phyloP scores from a whole-genome alignment of 2,329 filamentous ascomycete genomes.

The Penicillium sp. region DNA sequence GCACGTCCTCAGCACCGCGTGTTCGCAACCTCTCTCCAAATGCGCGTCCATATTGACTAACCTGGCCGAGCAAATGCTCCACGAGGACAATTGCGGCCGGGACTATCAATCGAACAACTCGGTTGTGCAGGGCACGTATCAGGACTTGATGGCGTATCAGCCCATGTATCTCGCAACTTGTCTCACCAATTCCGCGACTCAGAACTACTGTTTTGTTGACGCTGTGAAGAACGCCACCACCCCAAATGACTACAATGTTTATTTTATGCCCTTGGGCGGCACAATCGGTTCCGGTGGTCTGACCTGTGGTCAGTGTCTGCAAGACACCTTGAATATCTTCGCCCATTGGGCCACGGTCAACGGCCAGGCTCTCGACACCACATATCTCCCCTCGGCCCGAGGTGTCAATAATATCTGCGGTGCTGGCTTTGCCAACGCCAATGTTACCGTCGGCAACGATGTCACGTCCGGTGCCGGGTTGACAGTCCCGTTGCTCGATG shows the following conservation, averaged over 20 bases:
- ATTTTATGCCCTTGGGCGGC: slow-evolving; percentile 79
- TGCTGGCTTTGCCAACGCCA: slow-evolving; percentile 52
- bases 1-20: slow-evolving; percentile 74
- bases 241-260: slow-evolving; percentile 73
- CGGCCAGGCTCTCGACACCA: slow-evolving; percentile 63
- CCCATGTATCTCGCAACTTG: slow-evolving; percentile 79
- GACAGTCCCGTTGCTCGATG: slow-evolving; percentile 2
- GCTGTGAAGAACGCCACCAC: slow-evolving; percentile 74
- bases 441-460: slow-evolving; percentile 35
- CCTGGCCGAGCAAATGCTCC: slow-evolving; percentile 65
- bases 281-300: slow-evolving; percentile 66
- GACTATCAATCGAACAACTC: slow-evolving; percentile 69
- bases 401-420: slow-evolving; percentile 68
- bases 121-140: slow-evolving; percentile 70
- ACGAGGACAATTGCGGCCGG: slow-evolving; percentile 63
- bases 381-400: slow-evolving; percentile 69
- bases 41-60: slow-evolving; percentile 66
- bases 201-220: slow-evolving; percentile 75
- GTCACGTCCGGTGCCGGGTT: slow-evolving; percentile 13
- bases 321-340: slow-evolving; percentile 79
- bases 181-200: slow-evolving; percentile 63
- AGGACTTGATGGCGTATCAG: slow-evolving; percentile 73
- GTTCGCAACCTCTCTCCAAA: slow-evolving; percentile 61
- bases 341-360: slow-evolving; percentile 65
- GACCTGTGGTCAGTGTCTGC: slow-evolving; percentile 72